Evolutionary conservation across 2,329 filamentous ascomycete species (phyloP).

Genomic region (Beauveria varroae): DNA sequence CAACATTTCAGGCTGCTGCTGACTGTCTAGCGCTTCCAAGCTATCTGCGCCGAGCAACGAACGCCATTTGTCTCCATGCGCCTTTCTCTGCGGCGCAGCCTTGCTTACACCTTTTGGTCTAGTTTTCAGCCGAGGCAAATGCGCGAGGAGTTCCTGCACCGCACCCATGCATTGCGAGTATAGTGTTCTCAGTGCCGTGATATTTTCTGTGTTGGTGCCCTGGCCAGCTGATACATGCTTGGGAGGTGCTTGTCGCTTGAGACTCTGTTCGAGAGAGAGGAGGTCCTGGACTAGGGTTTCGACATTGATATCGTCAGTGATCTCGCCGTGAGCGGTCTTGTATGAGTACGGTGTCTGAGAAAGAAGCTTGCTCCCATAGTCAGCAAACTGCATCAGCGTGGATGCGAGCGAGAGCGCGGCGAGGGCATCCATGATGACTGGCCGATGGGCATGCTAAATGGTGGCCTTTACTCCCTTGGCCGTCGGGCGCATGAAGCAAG

Average conservation of each 20-base stretch:
- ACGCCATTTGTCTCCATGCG: not conserved
- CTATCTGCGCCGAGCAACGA: not conserved
- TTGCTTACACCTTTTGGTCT: not conserved
- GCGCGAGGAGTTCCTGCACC: not conserved
- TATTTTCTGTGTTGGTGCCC: not conserved
- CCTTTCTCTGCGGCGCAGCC: not conserved
- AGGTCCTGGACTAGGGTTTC: not conserved
- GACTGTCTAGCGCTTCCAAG: not conserved
- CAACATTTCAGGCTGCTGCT: not conserved
- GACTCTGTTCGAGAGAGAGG: not conserved
- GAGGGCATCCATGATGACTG: conserved; percentile 1
- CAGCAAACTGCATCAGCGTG: not conserved
- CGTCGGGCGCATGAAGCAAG: not conserved
- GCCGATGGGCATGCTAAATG: not conserved
- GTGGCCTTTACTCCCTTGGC: not conserved
- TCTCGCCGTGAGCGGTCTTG: not conserved
- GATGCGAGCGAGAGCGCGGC: conserved; percentile 4
- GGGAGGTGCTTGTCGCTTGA: not conserved
- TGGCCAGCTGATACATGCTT: not conserved
- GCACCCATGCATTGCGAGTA: not conserved
- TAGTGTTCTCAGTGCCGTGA: not conserved
- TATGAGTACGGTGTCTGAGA: not conserved
- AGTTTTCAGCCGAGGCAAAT: not conserved
- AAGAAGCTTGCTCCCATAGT: conserved; percentile 1
- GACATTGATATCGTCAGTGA: not conserved